phyloP scores from a whole-genome alignment of 352 stramenopile genomes.

The Globisporangium lucens region DNA sequence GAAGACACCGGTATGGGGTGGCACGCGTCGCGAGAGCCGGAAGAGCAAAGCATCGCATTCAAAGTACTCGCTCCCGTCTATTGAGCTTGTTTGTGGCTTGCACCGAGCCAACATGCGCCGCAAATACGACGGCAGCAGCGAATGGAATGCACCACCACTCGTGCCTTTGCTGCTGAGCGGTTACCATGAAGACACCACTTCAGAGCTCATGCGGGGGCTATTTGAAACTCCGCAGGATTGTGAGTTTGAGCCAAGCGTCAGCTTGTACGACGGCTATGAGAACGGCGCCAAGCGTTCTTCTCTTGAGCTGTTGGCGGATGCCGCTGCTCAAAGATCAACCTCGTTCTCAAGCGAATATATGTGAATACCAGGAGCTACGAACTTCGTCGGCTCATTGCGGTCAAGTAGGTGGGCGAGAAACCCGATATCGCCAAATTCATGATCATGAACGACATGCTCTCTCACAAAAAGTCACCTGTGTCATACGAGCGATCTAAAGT shows the following conservation, averaged over 20 bases:
- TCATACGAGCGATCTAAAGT: not conserved
- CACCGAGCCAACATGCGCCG: not conserved
- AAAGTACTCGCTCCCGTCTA: not conserved
- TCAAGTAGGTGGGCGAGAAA: not conserved
- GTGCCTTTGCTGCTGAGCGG: not conserved
- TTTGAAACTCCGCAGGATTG: not conserved
- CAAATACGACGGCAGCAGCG: too few species aligned
- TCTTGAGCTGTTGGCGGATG: constrained; percentile 8
- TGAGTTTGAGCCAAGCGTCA: not conserved
- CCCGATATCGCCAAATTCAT: not conserved
- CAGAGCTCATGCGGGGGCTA: not conserved
- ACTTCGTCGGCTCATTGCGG: not conserved
- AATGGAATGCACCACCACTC: too few species aligned
- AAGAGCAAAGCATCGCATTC: not conserved
- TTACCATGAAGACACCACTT: too few species aligned
- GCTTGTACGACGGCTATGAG: not conserved
- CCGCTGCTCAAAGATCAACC: constrained; percentile 8
- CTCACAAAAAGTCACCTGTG: not conserved
- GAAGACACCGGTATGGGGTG: not conserved
- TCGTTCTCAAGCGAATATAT: too few species aligned
- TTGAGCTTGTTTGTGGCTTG: not conserved
- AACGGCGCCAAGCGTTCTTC: not conserved
- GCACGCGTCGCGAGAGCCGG: not conserved
- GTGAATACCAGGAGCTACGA: not conserved
- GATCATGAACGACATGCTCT: not conserved